Conservation (phyloP, 495 filamentous ascomycete species). For the Geoglossum glabrum region DNA sequence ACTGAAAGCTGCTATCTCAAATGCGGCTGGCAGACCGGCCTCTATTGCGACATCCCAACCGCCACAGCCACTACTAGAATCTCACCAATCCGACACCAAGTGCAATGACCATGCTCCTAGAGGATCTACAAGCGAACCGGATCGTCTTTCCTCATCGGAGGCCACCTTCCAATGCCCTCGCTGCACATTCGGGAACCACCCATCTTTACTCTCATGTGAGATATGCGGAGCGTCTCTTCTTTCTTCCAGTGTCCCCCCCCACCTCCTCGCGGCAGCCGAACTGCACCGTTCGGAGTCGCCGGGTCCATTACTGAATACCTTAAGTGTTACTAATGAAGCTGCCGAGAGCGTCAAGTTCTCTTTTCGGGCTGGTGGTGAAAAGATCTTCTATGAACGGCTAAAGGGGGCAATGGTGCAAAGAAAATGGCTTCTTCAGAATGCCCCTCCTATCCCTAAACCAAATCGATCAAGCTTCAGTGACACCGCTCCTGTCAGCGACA, state of each 20-base stretch:
- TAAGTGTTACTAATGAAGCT: slow-evolving; percentile 28
- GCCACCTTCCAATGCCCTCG: slow-evolving; percentile 49
- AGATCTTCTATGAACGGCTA: slow-evolving; percentile 73
- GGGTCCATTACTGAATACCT: slow-evolving; percentile 35
- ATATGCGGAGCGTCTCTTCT: slow-evolving; percentile 70
- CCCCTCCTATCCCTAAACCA: slow-evolving; percentile 70
- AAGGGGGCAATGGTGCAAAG: slow-evolving; percentile 75
- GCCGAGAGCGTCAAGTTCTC: slow-evolving; percentile 74
- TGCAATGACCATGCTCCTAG: slow-evolving; percentile 4
- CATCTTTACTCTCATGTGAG: slow-evolving; percentile 68
- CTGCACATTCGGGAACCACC: slow-evolving; percentile 89
- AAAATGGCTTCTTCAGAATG: slow-evolving; percentile 87
- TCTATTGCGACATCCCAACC: neutral
- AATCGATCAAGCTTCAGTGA: slow-evolving; percentile 11
- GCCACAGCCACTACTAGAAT: neutral
- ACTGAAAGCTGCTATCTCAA: slow-evolving; percentile 64
- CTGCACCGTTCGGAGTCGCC: slow-evolving; percentile 47
- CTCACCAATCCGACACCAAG: neutral
- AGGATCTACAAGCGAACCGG: neutral
- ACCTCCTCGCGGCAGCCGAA: neutral
- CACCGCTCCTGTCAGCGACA: neutral
- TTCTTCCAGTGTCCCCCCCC: slow-evolving; percentile 23
- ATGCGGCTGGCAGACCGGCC: slow-evolving; percentile 17
- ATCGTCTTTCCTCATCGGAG: slow-evolving; percentile 4
- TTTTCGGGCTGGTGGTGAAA: slow-evolving; percentile 74